phyloP scores from a whole-genome alignment of 1,284 basidiomycete species.

The Leccinum huronense region DNA sequence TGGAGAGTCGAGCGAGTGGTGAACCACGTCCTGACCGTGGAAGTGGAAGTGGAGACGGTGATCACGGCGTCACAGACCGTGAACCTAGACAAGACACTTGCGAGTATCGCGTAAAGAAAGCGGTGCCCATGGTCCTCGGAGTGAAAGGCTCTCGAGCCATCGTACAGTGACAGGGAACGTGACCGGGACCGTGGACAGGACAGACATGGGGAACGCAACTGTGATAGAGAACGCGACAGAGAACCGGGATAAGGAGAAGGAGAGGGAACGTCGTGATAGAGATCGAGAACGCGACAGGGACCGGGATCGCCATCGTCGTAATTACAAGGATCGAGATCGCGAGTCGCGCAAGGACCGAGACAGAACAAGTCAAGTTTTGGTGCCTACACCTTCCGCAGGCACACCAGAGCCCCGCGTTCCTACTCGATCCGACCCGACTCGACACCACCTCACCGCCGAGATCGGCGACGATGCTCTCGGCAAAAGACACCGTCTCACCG shows the following conservation, averaged over 20 bases:
- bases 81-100: slow-evolving; percentile 43
- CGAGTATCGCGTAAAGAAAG: slow-evolving; percentile 42
- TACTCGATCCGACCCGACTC: slow-evolving; percentile 54
- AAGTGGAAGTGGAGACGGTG: slow-evolving; percentile 37
- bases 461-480: slow-evolving; percentile 57
- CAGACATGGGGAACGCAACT: slow-evolving; percentile 44
- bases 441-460: slow-evolving; percentile 48
- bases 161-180: slow-evolving; percentile 42
- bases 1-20: slow-evolving; percentile 69
- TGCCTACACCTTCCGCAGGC: slow-evolving; percentile 28
- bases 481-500: slow-evolving; percentile 62
- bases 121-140: slow-evolving; percentile 47
- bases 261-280: slow-evolving; percentile 42
- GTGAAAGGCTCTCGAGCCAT: slow-evolving; percentile 43
- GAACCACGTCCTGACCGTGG: slow-evolving; percentile 58
- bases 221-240: slow-evolving; percentile 42
- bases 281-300: slow-evolving; percentile 44
- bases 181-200: slow-evolving; percentile 49
- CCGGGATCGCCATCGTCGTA: slow-evolving; percentile 38
- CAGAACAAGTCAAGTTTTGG: slow-evolving; percentile 35
- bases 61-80: slow-evolving; percentile 46
- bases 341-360: slow-evolving; percentile 55
- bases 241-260: slow-evolving; percentile 42
- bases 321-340: slow-evolving; percentile 42
- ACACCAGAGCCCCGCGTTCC: slow-evolving; percentile 53